phyloP scores from a whole-genome alignment of 1,284 basidiomycete species.

The Moesziomyces antarcticus region DNA sequence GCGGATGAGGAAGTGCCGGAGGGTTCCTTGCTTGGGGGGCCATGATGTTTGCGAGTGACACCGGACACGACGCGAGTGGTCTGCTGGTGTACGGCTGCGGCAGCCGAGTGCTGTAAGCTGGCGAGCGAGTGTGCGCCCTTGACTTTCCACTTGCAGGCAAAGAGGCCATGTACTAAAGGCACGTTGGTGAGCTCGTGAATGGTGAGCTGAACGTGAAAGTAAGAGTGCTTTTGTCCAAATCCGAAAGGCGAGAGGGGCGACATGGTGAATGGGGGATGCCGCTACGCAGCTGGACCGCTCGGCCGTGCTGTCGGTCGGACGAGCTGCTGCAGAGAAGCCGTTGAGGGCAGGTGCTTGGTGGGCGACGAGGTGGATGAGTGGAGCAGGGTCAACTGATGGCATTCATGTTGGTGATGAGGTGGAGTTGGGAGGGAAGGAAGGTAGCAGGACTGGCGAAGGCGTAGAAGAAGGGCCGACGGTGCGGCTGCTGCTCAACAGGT shows the following conservation, averaged over 20 bases:
- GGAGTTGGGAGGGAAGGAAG: neutral
- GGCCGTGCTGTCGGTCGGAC: no score
- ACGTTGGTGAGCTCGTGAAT: slow-evolving; percentile 81
- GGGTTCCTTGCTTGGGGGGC: slow-evolving; percentile 13
- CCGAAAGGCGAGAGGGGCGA: slow-evolving; percentile 57
- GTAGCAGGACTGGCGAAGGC: no score
- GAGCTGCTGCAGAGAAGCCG: neutral
- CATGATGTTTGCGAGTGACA: slow-evolving; percentile 13
- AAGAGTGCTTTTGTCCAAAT: slow-evolving; percentile 72
- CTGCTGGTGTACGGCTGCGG: slow-evolving; percentile 36
- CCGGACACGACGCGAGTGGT: slow-evolving; percentile 16
- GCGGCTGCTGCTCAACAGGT: no score
- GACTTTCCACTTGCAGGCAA: slow-evolving; percentile 80
- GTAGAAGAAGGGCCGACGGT: no score
- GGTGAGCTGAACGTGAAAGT: slow-evolving; percentile 76
- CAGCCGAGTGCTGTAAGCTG: slow-evolving; percentile 41
- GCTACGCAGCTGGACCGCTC: neutral
- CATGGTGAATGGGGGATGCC: slow-evolving; percentile 23
- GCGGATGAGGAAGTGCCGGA: neutral
- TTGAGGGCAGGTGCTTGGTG: neutral
- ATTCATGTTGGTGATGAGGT: slow-evolving; percentile 1
- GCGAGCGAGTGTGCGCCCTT: slow-evolving; percentile 71
- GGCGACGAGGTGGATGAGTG: neutral
- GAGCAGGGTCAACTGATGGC: slow-evolving; percentile 4
- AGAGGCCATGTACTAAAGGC: slow-evolving; percentile 79